phyloP scores from a whole-genome alignment of 148 eudicot species.

The Rhododendron williamsianum region DNA sequence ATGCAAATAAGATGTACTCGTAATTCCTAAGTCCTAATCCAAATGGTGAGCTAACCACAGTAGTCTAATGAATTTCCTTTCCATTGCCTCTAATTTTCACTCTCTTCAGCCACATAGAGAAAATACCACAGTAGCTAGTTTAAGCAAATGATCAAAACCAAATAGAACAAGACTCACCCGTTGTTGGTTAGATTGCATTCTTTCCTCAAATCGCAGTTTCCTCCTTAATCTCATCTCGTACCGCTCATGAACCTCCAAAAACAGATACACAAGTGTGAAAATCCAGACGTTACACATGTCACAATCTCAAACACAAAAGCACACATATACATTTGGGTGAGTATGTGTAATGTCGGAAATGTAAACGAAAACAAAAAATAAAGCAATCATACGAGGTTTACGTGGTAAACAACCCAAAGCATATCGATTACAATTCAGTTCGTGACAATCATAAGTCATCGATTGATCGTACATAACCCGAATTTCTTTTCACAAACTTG shows the following conservation, averaged over 20 bases:
- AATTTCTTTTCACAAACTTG: background rate
- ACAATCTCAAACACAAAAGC: background rate
- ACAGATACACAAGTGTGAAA: conserved; percentile 5
- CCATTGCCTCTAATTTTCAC: background rate
- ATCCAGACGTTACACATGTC: background rate
- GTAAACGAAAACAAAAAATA: background rate
- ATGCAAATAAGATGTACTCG: background rate
- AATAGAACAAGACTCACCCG: conserved; percentile 36
- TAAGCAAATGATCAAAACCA: background rate
- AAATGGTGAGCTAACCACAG: background rate
- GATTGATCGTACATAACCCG: background rate
- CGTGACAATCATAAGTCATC: background rate
- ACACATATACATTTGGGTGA: no score
- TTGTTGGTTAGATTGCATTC: conserved; percentile 56
- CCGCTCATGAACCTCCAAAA: conserved; percentile 67
- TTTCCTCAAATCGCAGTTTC: conserved; percentile 63
- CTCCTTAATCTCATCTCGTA: conserved; percentile 55
- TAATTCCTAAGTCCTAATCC: background rate
- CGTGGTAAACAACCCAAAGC: background rate
- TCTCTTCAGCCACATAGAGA: background rate
- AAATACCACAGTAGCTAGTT: background rate
- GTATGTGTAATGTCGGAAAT: background rate
- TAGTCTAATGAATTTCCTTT: background rate
- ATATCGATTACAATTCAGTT: background rate
- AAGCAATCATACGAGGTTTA: background rate